Evolutionary conservation across 83 land plant species (phyloP).

Genomic region (Picea abies): DNA sequence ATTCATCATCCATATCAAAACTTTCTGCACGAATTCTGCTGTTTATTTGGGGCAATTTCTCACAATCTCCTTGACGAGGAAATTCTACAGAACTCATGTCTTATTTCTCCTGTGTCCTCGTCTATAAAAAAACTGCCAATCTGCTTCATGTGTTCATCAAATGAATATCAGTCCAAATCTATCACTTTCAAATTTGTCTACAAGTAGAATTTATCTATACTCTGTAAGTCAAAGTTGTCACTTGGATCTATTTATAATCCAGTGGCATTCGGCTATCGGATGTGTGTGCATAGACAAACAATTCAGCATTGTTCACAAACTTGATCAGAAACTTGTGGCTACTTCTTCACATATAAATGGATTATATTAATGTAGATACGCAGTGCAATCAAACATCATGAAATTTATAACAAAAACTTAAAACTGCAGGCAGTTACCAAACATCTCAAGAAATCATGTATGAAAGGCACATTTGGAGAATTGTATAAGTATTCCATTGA

Average conservation of each 20-base stretch:
- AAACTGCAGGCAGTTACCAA: neutral
- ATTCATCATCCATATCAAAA: too few species aligned
- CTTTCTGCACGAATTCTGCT: too few species aligned
- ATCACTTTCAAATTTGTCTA: neutral
- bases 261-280: too few species aligned
- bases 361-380: neutral
- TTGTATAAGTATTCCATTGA: neutral
- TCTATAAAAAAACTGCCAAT: neutral
- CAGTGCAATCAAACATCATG: neutral
- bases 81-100: too few species aligned
- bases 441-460: neutral
- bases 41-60: too few species aligned
- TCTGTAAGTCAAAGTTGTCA: too few species aligned
- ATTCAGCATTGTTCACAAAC: neutral
- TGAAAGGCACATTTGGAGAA: neutral
- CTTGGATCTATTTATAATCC: too few species aligned
- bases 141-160: neutral
- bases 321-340: neutral
- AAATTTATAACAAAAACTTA: neutral
- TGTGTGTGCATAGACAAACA: neutral
- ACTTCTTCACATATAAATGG: neutral
- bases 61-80: too few species aligned
- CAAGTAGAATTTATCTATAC: neutral
- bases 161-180: neutral
- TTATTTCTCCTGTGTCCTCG: neutral